Base-by-base conservation (phyloP, 164 flowering plant species). In the Chimonanthus salicifolius region DNA sequence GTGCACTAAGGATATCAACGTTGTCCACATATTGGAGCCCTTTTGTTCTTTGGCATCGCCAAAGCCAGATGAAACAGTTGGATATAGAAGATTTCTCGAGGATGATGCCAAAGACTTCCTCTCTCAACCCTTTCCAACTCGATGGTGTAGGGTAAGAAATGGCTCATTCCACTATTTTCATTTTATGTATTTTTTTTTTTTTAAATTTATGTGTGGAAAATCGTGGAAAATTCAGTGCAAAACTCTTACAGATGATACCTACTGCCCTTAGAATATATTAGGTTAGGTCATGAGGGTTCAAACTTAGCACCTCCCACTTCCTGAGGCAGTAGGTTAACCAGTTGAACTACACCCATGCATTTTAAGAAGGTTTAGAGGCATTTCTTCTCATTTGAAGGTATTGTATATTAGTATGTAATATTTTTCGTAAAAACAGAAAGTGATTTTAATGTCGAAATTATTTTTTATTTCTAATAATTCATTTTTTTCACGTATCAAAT, bases 1-100 rank as follows among this genome's bases (percentile, higher is more conserved):
- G 85, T 74, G 81, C 62, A 72, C 48, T 67, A 51, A 64, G 13
- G 82, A 82, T 47, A 33, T 87, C 46, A 21, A 83, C 9, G 0
- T 3, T 0, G 72, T 8, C 2, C 81, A 84, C 1, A 78, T 87
- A 68, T 79, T 86, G 79, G 85, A 84, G 58, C 86, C 85, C 7
- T 0, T 2, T 0, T 87, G 90, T n/a, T 10, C 18, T 11, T 60
- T 75, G 20, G 80, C 54, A 6, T 71, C 85, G 33, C 83, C 80
- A 33, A 80, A 72, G 63, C 80, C 80, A 7, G 68, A 48, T 6
- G 75, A 47, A 15, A 6, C 70, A 48, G 33, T 16, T n/a, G 11
- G 48, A 21, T 18, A 48, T 1, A 0, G 21, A 58, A 70, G 82
- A 78, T 75, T 81, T 78, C 78, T 54, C 9, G 80, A 80, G 44